phyloP scores from a whole-genome alignment of 306 rosid species.

The Psophocarpus tetragonolobus region DNA sequence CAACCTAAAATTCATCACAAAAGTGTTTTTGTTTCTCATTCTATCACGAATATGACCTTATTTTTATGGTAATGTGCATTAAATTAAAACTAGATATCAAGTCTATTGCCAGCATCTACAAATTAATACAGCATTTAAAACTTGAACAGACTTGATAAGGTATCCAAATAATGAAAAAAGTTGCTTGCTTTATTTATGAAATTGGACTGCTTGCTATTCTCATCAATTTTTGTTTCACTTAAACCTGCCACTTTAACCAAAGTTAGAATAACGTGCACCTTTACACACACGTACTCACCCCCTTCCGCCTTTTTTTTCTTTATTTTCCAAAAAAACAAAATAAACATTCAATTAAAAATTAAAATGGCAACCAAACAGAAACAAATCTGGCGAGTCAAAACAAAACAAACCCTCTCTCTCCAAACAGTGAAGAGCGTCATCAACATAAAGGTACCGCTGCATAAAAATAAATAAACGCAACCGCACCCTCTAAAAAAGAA shows the following conservation, averaged over 20 bases:
- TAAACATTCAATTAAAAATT: background rate
- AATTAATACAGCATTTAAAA: constrained; percentile 2
- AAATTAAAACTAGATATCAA: constrained; percentile 15
- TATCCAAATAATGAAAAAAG: background rate
- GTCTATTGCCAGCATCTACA: background rate
- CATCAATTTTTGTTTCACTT: constrained; percentile 12
- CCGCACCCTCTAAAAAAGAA: constrained; percentile 44
- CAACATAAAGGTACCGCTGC: constrained; percentile 34
- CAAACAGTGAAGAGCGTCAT: constrained; percentile 11
- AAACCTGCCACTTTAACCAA: constrained; percentile 18
- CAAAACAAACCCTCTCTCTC: constrained; percentile 1
- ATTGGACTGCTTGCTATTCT: background rate
- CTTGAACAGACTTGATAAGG: background rate
- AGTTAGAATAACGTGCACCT: constrained; percentile 11
- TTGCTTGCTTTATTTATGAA: background rate
- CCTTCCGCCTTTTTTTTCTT: background rate
- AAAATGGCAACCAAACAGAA: constrained; percentile 5
- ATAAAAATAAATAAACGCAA: constrained; percentile 33
- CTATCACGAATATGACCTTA: background rate
- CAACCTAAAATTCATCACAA: constrained; percentile 12
- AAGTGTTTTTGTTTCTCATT: background rate
- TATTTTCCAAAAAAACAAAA: background rate
- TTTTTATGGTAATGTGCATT: background rate
- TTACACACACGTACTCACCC: constrained; percentile 6
- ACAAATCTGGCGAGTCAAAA: constrained; percentile 26